These are phyloP conservation scores for Aspergillus flavus DNA, from an alignment of 2,329 filamentous ascomycete genomes.

Conservation along the genomic window DNA sequence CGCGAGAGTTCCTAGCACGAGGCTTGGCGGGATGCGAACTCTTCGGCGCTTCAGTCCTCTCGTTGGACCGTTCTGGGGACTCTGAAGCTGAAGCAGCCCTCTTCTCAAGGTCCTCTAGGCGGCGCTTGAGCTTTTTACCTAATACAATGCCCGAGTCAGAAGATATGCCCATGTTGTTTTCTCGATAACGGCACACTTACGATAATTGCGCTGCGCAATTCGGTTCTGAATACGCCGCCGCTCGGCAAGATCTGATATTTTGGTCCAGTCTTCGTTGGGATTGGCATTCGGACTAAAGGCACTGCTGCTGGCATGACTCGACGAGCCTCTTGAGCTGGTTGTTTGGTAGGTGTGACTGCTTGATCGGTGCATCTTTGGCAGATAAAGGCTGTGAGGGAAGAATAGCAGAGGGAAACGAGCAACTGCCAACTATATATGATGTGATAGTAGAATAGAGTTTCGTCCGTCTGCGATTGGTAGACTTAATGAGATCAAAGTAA, in stretches of 20 bases:
- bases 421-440: background rate
- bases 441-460: background rate
- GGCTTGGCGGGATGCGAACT: conserved; percentile 24
- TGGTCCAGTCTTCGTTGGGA: conserved; percentile 97
- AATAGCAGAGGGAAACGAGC: background rate
- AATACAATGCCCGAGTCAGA: conserved; percentile 7
- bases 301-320: conserved; percentile 79
- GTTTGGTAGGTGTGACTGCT: conserved; percentile 31
- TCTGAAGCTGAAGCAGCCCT: conserved; percentile 63
- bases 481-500: conserved; percentile 4
- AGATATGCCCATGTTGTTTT: background rate
- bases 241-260: conserved; percentile 96
- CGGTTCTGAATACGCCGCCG: conserved; percentile 93
- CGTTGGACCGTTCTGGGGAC: conserved; percentile 62
- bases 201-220: conserved; percentile 96
- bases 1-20: conserved; percentile 28
- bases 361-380: conserved; percentile 35
- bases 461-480: background rate
- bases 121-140: conserved; percentile 70
- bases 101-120: conserved; percentile 65
- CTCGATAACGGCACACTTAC: conserved; percentile 57
- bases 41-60: conserved; percentile 50
- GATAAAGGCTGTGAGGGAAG: conserved; percentile 5
- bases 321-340: conserved; percentile 63
- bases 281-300: conserved; percentile 94